Percentiles rank a stretch among this genome's conserved stretches.
Conservation (phyloP, 352 stramenopile genomes). For the Phytophthora vignae region DNA sequence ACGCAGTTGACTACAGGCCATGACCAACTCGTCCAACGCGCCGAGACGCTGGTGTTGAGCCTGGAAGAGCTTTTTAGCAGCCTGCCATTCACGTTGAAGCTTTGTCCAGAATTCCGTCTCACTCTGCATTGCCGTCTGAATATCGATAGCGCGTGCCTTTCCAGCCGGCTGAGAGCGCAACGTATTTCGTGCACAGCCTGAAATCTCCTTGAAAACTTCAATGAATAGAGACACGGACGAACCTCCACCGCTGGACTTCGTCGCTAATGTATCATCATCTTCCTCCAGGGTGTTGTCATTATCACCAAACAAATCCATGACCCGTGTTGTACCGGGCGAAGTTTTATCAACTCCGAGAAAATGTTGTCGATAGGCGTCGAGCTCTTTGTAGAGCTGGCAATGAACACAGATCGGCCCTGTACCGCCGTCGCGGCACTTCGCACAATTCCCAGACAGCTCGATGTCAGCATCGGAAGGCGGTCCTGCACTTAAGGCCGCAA, state of each 20-base stretch:
- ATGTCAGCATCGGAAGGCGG: conserved; percentile 56
- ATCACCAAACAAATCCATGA: conserved; percentile 21
- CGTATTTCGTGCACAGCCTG: conserved; percentile 32
- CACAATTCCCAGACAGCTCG: conserved; percentile 72
- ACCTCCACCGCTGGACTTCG: conserved; percentile 4
- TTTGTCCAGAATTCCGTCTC: conserved; percentile 60
- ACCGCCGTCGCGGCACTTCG: conserved; percentile 62
- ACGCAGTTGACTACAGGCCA: conserved; percentile 78
- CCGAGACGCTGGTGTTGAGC: conserved; percentile 76
- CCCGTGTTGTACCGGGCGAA: conserved; percentile 17
- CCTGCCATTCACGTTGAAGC: conserved; percentile 60
- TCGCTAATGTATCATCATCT: conserved; percentile 8
- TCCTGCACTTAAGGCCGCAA: conserved; percentile 50
- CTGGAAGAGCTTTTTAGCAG: conserved; percentile 73
- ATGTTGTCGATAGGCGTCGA: conserved; percentile 65
- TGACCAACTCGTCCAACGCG: conserved; percentile 76
- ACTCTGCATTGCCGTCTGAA: conserved; percentile 45
- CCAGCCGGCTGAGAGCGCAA: conserved; percentile 14
- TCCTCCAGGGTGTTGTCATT: conserved; percentile 18
- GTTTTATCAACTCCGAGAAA: conserved; percentile 60
- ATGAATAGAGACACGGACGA: conserved; percentile 49
- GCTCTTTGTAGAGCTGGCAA: conserved; percentile 72
- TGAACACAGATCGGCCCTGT: conserved; percentile 69
- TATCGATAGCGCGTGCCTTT: conserved; percentile 13
- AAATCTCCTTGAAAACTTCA: conserved; percentile 72